phyloP scores from a whole-genome alignment of 129 eudicot genomes.

The Erigeron canadensis region DNA sequence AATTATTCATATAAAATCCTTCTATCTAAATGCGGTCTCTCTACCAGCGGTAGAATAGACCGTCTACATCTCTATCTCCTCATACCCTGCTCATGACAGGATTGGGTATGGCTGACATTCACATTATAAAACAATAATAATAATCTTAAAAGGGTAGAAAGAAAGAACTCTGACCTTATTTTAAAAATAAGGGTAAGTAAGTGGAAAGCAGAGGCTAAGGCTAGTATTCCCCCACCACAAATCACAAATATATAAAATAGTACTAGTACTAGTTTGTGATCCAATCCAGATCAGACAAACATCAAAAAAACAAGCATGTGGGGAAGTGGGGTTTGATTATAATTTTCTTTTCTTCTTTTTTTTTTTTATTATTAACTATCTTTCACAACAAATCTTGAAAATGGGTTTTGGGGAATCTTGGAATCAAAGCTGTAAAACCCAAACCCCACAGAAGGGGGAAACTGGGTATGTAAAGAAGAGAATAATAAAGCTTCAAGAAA shows the following conservation, averaged over 20 bases:
- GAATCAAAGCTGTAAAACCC: conserved; percentile 24
- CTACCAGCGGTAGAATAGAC: too few species aligned
- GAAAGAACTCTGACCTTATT: conserved; percentile 33
- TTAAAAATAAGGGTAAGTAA: conserved; percentile 13
- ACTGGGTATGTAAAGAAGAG: conserved; percentile 14
- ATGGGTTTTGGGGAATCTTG: conserved; percentile 30
- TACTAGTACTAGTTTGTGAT: conserved; percentile 33
- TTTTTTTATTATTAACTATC: background rate
- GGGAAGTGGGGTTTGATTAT: conserved; percentile 38
- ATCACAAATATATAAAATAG: background rate
- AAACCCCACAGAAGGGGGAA: conserved; percentile 28
- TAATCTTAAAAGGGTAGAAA: background rate
- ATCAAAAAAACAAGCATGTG: conserved; percentile 52
- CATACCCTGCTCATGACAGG: too few species aligned
- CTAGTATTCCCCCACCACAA: conserved; percentile 21
- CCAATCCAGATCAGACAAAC: conserved; percentile 78
- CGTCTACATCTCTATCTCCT: too few species aligned
- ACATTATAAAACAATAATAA: conserved; percentile 11
- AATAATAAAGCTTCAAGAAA: conserved; percentile 22
- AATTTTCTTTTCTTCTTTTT: conserved; percentile 14
- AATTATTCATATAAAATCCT: too few species aligned
- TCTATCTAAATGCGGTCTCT: too few species aligned
- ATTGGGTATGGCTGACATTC: too few species aligned
- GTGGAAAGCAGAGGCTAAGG: conserved; percentile 16
- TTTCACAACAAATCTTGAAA: conserved; percentile 7